Evolutionary conservation across 768 basidiomycete species (phyloP).

Genomic region (Royoungia palumana): DNA sequence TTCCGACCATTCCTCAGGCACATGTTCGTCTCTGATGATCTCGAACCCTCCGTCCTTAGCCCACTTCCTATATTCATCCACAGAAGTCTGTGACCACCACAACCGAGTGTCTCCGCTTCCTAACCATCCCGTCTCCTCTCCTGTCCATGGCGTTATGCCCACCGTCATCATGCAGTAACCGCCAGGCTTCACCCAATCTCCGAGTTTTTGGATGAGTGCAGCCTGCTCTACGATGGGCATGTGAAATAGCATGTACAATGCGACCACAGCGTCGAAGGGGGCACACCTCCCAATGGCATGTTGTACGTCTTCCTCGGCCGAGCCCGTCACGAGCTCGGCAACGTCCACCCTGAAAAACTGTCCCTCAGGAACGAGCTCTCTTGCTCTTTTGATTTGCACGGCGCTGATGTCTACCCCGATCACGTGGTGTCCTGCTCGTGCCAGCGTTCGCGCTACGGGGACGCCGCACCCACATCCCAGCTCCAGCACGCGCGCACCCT

Average conservation of each 20-base stretch:
- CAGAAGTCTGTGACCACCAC: slow-evolving; percentile 10
- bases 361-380: slow-evolving; percentile 1
- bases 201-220: slow-evolving; percentile 10
- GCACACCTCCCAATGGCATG: neutral
- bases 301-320: neutral
- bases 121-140: slow-evolving; percentile 3
- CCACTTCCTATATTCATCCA: slow-evolving; percentile 9
- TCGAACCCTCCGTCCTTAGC: slow-evolving; percentile 5
- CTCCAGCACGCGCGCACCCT: slow-evolving; percentile 3
- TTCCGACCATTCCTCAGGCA: slow-evolving; percentile 1
- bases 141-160: neutral
- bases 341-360: slow-evolving; percentile 8
- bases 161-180: slow-evolving; percentile 10
- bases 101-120: neutral
- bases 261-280: slow-evolving; percentile 1
- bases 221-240: slow-evolving; percentile 7
- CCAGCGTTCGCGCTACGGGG: slow-evolving; percentile 1
- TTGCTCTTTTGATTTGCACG: slow-evolving; percentile 8
- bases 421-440: slow-evolving; percentile 3
- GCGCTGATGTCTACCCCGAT: slow-evolving; percentile 6
- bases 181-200: slow-evolving; percentile 15
- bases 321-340: neutral
- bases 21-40: slow-evolving; percentile 10
- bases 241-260: slow-evolving; percentile 5
- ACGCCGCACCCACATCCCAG: slow-evolving; percentile 11